A percentile compares a stretch with the other conserved stretches of the same genome.
These are phyloP conservation scores for Neofusicoccum umdonicola DNA, from an alignment of 2,329 filamentous ascomycete species.

Conservation along the genomic window DNA sequence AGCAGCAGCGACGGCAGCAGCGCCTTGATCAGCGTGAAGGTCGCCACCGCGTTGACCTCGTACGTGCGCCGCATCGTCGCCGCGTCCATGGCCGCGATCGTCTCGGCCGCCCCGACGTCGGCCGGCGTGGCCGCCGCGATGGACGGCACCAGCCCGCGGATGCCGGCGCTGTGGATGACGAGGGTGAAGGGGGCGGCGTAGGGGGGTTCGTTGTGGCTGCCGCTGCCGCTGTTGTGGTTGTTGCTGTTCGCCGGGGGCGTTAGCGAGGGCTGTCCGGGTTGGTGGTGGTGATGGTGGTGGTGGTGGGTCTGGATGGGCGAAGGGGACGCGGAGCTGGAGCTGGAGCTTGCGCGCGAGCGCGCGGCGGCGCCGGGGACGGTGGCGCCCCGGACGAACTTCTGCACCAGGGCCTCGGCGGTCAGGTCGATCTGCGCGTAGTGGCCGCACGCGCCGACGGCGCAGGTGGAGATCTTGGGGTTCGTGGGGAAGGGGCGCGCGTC, in stretches of 20 bases:
- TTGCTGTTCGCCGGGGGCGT: background rate
- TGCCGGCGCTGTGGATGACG: conserved; percentile 45
- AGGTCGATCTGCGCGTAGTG: conserved; percentile 6
- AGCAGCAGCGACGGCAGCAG: conserved; percentile 32
- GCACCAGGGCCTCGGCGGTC: conserved; percentile 8
- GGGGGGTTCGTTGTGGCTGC: background rate
- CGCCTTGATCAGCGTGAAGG: conserved; percentile 40
- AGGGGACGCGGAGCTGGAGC: background rate
- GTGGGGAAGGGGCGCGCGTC: background rate
- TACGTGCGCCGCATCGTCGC: conserved; percentile 40
- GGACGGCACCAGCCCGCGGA: conserved; percentile 43
- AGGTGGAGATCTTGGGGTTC: background rate
- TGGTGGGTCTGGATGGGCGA: background rate
- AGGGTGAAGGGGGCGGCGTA: conserved; percentile 32
- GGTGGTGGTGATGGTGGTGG: background rate
- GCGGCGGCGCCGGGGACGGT: background rate
- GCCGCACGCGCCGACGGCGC: background rate
- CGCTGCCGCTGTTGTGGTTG: conserved; percentile 17
- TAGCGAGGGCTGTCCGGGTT: background rate
- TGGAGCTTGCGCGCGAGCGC: background rate
- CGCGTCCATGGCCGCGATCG: conserved; percentile 38
- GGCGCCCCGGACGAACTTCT: background rate
- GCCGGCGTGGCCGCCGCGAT: conserved; percentile 26
- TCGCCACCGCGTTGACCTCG: conserved; percentile 43
- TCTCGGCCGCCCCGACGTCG: conserved; percentile 43